Conservation (phyloP, 208 protist genomes). For the Leishmania martiniquensis region DNA sequence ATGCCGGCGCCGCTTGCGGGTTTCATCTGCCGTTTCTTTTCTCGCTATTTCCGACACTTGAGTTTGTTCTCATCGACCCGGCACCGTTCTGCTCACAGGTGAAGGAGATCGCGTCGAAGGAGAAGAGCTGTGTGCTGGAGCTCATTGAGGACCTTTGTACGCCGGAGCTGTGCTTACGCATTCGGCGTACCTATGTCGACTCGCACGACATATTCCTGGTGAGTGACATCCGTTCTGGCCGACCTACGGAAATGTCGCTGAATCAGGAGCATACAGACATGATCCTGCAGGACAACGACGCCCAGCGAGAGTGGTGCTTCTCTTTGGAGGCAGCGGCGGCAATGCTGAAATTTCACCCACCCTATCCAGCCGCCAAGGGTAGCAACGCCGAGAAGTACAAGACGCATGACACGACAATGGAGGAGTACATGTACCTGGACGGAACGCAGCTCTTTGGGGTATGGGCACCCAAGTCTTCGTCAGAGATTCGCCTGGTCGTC, state of each 20-base stretch:
- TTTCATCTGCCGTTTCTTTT: conserved; percentile 92
- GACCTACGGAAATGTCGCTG: conserved; percentile 51
- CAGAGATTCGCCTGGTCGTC: conserved; percentile 93
- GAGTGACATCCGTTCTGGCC: conserved; percentile 91
- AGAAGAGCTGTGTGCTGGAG: conserved; percentile 54
- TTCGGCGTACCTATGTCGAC: conserved; percentile 53
- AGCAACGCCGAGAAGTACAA: conserved; percentile 34
- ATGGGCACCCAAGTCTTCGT: conserved; percentile 94
- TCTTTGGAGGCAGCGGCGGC: conserved; percentile 74
- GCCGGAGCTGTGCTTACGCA: conserved; percentile 82
- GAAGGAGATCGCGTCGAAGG: conserved; percentile 34
- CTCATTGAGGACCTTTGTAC: conserved; percentile 90
- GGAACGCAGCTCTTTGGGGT: conserved; percentile 87
- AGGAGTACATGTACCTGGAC: conserved; percentile 76
- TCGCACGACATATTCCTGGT: conserved; percentile 86
- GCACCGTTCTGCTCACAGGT: conserved; percentile 80
- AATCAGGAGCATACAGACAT: conserved; percentile 87
- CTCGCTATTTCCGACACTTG: conserved; percentile 65
- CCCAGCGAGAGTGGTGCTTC: conserved; percentile 89
- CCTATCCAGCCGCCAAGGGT: conserved; percentile 78
- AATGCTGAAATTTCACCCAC: conserved; percentile 97
- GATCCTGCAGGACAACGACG: conserved; percentile 83
- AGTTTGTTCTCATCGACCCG: conserved; percentile 95
- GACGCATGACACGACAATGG: conserved; percentile 55
- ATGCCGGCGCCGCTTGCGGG: conserved; percentile 95